Evolutionary conservation across 805 yeast genomes (phyloP), one percentile per base, ranked within the genome.

Genomic region (Metschnikowia amazonensis): DNA sequence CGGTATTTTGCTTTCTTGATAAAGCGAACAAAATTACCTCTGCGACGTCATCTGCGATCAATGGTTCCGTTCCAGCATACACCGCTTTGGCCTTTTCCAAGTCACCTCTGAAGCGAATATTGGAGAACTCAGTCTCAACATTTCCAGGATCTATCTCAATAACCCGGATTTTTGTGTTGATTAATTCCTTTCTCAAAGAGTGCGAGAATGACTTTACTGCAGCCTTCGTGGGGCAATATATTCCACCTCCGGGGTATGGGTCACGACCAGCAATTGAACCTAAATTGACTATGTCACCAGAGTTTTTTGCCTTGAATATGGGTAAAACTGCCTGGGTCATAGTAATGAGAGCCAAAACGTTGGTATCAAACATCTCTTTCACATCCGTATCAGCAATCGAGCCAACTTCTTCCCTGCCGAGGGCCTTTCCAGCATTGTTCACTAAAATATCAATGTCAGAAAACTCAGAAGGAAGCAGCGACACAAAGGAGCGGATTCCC

Each of bases 241-340:
- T 80, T 31, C 86, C 77, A 44, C 90, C 90, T 49, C 87, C 87
- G 24, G 89, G 88, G 65, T 84, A 84, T 7, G 88, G 80, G 49
- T 83, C 88, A 66, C 84, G 77, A 32, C 89, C 92, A 9, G 92
- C 92, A 59, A 83, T 80, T 3, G 90, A 84, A 3, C 90, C 89
- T 50, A 84, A 60, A 57, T 83, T 84, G 48, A 84, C 84, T 51
- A 84, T 83, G 58, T 83, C 89, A 57, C 90, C 90, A 14, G 73
- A 59, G 62, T 85, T 81, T 56, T 84, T 82, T 46, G 74, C 72
- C 60, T 84, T 82, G 76, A 90, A 79, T 42, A 78, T 76, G 33
- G 84, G 83, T 37, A 92, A 66, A 21, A 89, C 75, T 5, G 84
- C 81, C 65, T 92, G 96, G 5, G 97, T 89, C 50, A 90, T 66